Percentiles rank a stretch among this genome's conserved stretches.
Conservation (phyloP, 768 basidiomycete species). For the Collybia sp. region DNA sequence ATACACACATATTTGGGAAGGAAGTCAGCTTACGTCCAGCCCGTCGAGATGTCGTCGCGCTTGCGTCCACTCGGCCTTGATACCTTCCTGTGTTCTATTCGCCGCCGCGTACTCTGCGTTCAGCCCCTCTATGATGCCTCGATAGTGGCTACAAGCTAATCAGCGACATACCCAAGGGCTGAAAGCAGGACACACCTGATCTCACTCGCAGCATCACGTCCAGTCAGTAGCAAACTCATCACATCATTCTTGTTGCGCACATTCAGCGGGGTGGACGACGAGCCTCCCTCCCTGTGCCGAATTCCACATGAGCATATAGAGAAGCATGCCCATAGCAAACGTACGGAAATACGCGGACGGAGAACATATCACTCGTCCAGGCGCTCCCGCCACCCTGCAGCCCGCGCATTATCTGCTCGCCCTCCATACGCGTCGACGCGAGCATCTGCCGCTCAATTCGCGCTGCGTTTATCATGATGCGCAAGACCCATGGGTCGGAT, state of each 20-base stretch:
- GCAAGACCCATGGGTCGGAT: slow-evolving; percentile 65
- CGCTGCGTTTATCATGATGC: slow-evolving; percentile 73
- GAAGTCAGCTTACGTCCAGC: slow-evolving; percentile 31
- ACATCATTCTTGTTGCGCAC: slow-evolving; percentile 24
- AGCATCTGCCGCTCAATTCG: slow-evolving; percentile 73
- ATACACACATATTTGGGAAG: not conserved
- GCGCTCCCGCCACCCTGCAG: slow-evolving; percentile 49
- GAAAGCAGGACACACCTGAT: slow-evolving; percentile 33
- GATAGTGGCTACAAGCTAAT: slow-evolving; percentile 35
- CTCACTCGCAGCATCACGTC: slow-evolving; percentile 43
- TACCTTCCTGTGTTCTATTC: not conserved
- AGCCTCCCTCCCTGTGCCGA: slow-evolving; percentile 60
- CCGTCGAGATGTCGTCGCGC: slow-evolving; percentile 22
- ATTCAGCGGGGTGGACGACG: slow-evolving; percentile 39
- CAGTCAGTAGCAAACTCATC: slow-evolving; percentile 46
- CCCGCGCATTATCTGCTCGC: slow-evolving; percentile 43
- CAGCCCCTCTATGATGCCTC: slow-evolving; percentile 29
- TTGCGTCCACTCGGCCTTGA: slow-evolving; percentile 21
- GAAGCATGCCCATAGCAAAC: slow-evolving; percentile 11
- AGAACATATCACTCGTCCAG: slow-evolving; percentile 60
- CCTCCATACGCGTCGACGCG: slow-evolving; percentile 57
- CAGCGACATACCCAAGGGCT: no score
- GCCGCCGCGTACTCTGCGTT: slow-evolving; percentile 32
- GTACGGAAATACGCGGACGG: slow-evolving; percentile 61
- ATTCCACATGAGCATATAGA: not conserved